Conservation (phyloP, 768 basidiomycete species). For the Hericium alpestre region DNA sequence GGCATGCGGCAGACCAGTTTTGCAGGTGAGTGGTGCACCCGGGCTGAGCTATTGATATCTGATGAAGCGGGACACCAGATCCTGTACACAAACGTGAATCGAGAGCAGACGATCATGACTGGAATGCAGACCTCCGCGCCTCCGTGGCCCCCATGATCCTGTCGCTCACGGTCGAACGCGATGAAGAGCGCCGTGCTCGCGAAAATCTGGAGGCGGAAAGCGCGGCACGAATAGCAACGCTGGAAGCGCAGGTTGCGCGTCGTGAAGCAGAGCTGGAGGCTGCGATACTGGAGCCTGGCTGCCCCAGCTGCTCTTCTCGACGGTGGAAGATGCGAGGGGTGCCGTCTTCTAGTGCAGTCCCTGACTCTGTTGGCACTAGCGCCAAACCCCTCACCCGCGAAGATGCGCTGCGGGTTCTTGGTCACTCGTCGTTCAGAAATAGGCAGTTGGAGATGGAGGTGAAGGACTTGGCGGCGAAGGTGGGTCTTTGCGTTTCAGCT, state of each 20-base stretch:
- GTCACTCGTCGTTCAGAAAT: constrained; percentile 9
- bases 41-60: not conserved
- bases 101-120: not conserved
- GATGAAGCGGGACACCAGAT: not conserved
- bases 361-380: not conserved
- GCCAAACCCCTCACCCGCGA: constrained; percentile 4
- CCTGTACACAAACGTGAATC: constrained; percentile 2
- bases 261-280: constrained; percentile 47
- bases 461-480: constrained; percentile 6
- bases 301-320: not conserved
- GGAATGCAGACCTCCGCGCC: constrained; percentile 22
- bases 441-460: constrained; percentile 7
- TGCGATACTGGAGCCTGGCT: constrained; percentile 11
- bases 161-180: constrained; percentile 31
- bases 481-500: not conserved
- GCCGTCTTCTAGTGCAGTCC: not conserved
- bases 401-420: constrained; percentile 11
- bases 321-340: not conserved
- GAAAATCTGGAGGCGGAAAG: constrained; percentile 27
- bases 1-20: constrained; percentile 2
- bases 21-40: not conserved
- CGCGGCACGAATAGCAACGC: constrained; percentile 30
- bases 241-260: constrained; percentile 45
- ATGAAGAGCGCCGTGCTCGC: constrained; percentile 34
- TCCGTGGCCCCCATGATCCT: constrained; percentile 37